Percentiles rank a stretch among this genome's conserved stretches.
These are phyloP conservation scores for Cairneyella variabilis DNA, from an alignment of 495 filamentous ascomycete genomes.

Conservation along the genomic window DNA sequence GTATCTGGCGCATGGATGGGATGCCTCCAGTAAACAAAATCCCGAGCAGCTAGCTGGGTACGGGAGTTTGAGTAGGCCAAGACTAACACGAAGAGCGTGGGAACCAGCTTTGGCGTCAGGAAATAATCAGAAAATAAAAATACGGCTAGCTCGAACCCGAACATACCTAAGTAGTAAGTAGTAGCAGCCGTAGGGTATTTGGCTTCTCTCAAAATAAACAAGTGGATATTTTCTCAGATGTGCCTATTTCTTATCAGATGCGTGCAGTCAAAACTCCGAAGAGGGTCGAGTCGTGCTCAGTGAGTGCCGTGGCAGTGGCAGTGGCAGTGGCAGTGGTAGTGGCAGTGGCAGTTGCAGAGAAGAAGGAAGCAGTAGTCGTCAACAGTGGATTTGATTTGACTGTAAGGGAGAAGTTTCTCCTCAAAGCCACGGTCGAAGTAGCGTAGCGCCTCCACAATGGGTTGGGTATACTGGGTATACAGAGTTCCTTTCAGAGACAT, in stretches of 20 bases:
- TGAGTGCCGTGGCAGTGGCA: not conserved
- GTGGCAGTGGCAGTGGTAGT: not conserved
- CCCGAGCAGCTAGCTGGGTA: slow-evolving; percentile 15
- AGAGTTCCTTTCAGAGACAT: slow-evolving; percentile 4
- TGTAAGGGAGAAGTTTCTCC: not conserved
- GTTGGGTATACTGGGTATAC: slow-evolving; percentile 1
- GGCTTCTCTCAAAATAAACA: no score
- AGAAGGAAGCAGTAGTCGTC: not conserved
- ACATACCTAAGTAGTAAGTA: no score
- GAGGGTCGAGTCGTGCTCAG: not conserved
- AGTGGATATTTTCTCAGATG: no score
- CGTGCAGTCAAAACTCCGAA: not conserved
- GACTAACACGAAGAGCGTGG: not conserved
- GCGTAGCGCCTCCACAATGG: not conserved
- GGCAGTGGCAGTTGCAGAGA: not conserved
- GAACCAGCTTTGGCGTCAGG: not conserved
- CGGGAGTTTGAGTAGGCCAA: slow-evolving; percentile 11
- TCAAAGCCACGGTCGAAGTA: not conserved
- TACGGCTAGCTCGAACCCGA: not conserved
- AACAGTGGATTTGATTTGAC: not conserved
- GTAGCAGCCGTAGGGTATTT: not conserved
- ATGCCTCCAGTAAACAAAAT: slow-evolving; percentile 6
- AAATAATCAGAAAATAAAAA: not conserved
- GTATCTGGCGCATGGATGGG: no score
- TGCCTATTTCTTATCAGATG: no score